Conservation (phyloP, 2,329 filamentous ascomycete genomes). For the Xylaria sp. region DNA sequence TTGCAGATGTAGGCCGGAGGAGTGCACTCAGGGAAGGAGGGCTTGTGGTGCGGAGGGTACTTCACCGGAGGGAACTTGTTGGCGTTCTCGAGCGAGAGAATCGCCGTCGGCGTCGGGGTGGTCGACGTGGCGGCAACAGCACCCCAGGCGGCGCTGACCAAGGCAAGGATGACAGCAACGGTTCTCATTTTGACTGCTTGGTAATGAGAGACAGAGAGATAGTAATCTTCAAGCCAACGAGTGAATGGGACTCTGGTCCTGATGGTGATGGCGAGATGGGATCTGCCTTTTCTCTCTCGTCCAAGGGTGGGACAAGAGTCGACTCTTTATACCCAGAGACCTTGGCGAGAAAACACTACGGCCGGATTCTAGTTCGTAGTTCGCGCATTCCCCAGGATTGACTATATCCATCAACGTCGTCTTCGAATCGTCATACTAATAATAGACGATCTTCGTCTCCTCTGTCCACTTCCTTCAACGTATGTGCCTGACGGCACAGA, state of each 20-base stretch:
- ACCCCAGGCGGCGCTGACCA: conserved; percentile 3
- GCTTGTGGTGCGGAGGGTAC: background rate
- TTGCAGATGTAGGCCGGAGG: conserved; percentile 29
- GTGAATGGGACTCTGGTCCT: background rate
- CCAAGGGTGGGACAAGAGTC: background rate
- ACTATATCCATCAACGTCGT: background rate
- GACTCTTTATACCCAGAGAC: conserved; percentile 10
- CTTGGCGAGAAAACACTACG: background rate
- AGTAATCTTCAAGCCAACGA: background rate
- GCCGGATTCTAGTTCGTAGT: background rate
- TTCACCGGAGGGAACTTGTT: background rate
- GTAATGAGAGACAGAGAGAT: background rate
- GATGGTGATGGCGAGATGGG: too few species aligned
- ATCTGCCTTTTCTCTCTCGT: background rate
- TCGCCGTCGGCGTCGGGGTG: background rate
- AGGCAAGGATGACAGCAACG: conserved; percentile 20
- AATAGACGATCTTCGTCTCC: background rate
- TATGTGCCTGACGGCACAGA: too few species aligned
- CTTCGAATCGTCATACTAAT: background rate
- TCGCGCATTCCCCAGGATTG: background rate
- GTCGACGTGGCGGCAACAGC: conserved; percentile 20
- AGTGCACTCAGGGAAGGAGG: conserved; percentile 15
- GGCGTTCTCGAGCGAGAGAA: background rate
- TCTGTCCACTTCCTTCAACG: too few species aligned
- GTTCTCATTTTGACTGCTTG: conserved; percentile 26